phyloP scores from a whole-genome alignment of 805 yeast genomes.

The Sugiyamaella mastotermitis region DNA sequence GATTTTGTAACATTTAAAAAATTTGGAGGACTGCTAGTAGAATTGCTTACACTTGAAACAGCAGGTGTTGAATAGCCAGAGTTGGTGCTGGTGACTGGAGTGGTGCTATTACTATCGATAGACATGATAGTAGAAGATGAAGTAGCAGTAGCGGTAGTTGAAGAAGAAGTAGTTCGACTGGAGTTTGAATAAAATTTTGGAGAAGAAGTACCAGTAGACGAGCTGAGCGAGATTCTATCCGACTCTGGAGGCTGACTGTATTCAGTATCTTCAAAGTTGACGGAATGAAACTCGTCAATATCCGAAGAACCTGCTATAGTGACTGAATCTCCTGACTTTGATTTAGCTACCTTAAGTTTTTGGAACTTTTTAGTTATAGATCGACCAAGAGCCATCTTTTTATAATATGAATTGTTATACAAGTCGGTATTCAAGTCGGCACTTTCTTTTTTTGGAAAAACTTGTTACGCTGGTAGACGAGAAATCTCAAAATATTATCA shows the following conservation, averaged over 20 bases:
- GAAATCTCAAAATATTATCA: no score
- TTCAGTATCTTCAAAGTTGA: slow-evolving; percentile 17
- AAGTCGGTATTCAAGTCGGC: no score
- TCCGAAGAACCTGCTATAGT: neutral
- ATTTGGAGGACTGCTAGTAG: slow-evolving; percentile 4
- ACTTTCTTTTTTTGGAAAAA: no score
- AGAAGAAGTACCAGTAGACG: slow-evolving; percentile 1
- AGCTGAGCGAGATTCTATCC: slow-evolving; percentile 7
- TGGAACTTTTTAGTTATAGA: slow-evolving; percentile 17
- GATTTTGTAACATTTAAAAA: slow-evolving; percentile 2
- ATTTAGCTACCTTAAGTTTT: slow-evolving; percentile 10
- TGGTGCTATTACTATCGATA: no score
- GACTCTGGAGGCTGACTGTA: slow-evolving; percentile 5
- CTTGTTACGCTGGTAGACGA: no score
- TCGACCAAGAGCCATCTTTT: slow-evolving; percentile 17
- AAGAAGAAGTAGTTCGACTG: slow-evolving; percentile 4
- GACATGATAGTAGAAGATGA: slow-evolving; percentile 2
- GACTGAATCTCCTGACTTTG: neutral
- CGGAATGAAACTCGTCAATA: slow-evolving; percentile 18
- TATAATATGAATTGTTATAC: neutral
- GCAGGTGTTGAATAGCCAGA: slow-evolving; percentile 7
- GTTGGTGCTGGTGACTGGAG: slow-evolving; percentile 1
- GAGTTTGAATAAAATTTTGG: neutral
- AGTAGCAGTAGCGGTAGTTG: slow-evolving; percentile 5
- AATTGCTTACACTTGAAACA: neutral